A percentile compares a stretch with the other conserved stretches of the same genome.
phyloP scores from a whole-genome alignment of 2,329 filamentous ascomycete genomes.

The Penicillium expansum region DNA sequence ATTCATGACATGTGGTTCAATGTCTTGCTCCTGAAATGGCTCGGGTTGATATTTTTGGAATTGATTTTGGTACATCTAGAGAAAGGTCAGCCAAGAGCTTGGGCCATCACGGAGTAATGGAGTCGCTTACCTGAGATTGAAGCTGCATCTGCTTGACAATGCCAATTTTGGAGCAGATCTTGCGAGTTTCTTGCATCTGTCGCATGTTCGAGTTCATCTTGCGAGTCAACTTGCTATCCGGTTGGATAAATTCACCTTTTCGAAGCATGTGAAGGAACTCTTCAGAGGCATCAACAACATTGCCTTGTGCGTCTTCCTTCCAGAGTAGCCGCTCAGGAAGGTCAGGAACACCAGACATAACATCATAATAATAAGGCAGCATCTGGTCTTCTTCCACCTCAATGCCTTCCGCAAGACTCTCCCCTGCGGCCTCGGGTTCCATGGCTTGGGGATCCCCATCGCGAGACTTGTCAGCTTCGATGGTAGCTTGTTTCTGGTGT shows the following conservation, averaged over 20 bases:
- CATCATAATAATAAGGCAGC: slow-evolving; percentile 92
- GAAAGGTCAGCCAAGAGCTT: slow-evolving; percentile 7
- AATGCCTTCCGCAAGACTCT: slow-evolving; percentile 92
- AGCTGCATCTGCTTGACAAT: slow-evolving; percentile 99
- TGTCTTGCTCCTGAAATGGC: slow-evolving; percentile 81
- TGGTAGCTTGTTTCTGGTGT: slow-evolving; percentile 68
- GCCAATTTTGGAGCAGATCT: slow-evolving; percentile 91
- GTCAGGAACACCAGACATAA: slow-evolving; percentile 80
- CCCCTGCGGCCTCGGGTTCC: slow-evolving; percentile 54
- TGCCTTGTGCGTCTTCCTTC: slow-evolving; percentile 84
- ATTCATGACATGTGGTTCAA: slow-evolving; percentile 83
- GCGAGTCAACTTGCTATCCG: slow-evolving; percentile 68
- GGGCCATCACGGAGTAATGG: not conserved
- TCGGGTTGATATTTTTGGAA: slow-evolving; percentile 94
- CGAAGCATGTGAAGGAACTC: slow-evolving; percentile 78
- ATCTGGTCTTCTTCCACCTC: slow-evolving; percentile 81
- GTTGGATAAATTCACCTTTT: slow-evolving; percentile 70
- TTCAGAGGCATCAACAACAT: slow-evolving; percentile 82
- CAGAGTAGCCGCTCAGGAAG: slow-evolving; percentile 75
- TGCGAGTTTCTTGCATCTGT: slow-evolving; percentile 95
- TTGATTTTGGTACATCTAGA: slow-evolving; percentile 90
- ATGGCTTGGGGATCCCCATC: slow-evolving; percentile 48
- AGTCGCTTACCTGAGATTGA: slow-evolving; percentile 73
- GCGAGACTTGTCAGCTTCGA: slow-evolving; percentile 48
- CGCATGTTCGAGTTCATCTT: slow-evolving; percentile 88